Conservation (phyloP, 139 green algal species). For the Picochlorum costavermella region DNA sequence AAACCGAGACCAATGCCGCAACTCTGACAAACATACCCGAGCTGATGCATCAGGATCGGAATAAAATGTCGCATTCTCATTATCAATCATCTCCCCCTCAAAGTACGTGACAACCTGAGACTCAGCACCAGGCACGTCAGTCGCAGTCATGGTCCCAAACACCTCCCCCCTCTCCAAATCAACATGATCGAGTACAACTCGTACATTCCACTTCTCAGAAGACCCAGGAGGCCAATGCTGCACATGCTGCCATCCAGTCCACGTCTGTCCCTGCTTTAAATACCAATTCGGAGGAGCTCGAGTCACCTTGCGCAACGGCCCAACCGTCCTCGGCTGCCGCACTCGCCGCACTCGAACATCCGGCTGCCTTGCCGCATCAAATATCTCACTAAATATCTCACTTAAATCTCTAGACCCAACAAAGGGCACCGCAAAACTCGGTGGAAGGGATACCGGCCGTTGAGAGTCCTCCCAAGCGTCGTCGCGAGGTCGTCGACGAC, state of each 20-base stretch:
- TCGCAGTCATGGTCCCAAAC: conserved; percentile 48
- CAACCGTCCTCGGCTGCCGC: neutral
- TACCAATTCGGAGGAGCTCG: conserved; percentile 28
- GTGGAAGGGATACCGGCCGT: neutral
- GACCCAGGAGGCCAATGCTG: neutral
- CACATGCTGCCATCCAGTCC: conserved; percentile 33
- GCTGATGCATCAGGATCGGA: conserved; percentile 49
- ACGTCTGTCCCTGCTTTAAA: conserved; percentile 29
- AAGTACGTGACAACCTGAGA: conserved; percentile 55
- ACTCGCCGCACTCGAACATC: neutral
- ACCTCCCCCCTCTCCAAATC: conserved; percentile 35
- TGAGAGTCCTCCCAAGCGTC: neutral
- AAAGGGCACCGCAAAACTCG: neutral
- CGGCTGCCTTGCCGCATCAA: neutral
- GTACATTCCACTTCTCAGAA: conserved; percentile 14
- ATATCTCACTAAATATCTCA: conserved; percentile 1
- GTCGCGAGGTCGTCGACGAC: neutral
- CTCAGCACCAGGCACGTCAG: conserved; percentile 33
- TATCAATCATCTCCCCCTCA: conserved; percentile 73
- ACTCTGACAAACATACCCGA: conserved; percentile 32
- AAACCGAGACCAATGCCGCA: conserved; percentile 52
- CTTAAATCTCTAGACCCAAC: neutral
- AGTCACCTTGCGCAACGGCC: neutral
- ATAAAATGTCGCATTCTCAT: conserved; percentile 59
- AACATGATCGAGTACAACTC: conserved; percentile 27